phyloP scores from a whole-genome alignment of 2,329 filamentous ascomycete genomes.

The Ampelomyces quisqualis region DNA sequence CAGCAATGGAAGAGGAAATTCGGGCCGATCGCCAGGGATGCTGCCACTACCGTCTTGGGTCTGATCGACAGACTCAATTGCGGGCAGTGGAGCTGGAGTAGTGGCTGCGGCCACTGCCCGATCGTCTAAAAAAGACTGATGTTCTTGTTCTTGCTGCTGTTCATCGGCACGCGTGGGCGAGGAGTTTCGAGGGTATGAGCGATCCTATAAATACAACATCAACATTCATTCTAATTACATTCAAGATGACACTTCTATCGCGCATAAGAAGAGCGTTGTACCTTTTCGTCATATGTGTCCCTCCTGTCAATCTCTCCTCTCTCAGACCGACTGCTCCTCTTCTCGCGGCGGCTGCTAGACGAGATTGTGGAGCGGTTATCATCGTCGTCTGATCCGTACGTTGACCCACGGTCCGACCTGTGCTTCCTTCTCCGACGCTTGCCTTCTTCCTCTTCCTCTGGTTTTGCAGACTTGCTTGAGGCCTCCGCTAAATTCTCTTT shows the following conservation, averaged over 20 bases:
- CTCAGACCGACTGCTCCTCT: constrained; percentile 44
- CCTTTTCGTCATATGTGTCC: constrained; percentile 40
- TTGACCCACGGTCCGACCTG: constrained; percentile 41
- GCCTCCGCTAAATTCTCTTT: constrained; percentile 40
- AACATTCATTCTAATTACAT: constrained; percentile 38
- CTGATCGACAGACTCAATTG: constrained; percentile 35
- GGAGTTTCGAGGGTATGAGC: constrained; percentile 25
- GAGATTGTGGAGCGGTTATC: constrained; percentile 40
- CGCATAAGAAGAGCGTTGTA: constrained; percentile 38
- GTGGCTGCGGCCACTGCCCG: constrained; percentile 57
- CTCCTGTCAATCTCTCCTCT: constrained; percentile 39
- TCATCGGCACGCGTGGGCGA: constrained; percentile 30
- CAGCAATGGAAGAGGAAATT: constrained; percentile 30
- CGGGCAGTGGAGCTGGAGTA: constrained; percentile 48
- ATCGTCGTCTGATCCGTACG: constrained; percentile 44
- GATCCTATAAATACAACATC: constrained; percentile 36
- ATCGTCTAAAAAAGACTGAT: constrained; percentile 64
- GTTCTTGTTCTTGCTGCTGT: constrained; percentile 40
- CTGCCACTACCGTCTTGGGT: constrained; percentile 28
- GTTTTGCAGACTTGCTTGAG: constrained; percentile 38
- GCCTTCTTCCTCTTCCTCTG: constrained; percentile 43
- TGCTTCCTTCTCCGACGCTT: constrained; percentile 51
- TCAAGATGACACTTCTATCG: constrained; percentile 25
- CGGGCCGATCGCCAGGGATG: constrained; percentile 37
- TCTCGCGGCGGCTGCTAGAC: constrained; percentile 43